Base-by-base conservation (phyloP, 2,329 filamentous ascomycete species). In the Phyllosticta ampelicida region DNA sequence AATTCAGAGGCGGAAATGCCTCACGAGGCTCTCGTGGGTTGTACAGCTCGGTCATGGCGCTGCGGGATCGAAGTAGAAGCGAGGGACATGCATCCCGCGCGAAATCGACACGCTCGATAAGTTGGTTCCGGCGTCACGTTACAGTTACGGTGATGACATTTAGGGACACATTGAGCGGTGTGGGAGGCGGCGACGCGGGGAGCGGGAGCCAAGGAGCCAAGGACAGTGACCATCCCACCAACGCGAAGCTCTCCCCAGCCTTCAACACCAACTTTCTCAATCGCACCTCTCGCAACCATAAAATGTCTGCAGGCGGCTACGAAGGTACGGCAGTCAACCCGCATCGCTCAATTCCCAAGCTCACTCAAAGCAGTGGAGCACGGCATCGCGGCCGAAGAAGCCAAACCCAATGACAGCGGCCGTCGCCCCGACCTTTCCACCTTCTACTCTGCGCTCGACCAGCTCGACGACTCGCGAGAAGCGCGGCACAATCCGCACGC, bases 221-320 rank as follows among this genome's bases (percentile, higher is more conserved):
- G n/a, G 13, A n/a, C n/a, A n/a, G n/a, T n/a, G n/a, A 44, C 36
- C 36, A 6, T n/a, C n/a, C 36, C 36, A 44, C 5, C 23, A 44
- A n/a, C 36, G 13, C 13, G 36, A 3, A n/a, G 29, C 29, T 10
- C 29, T 36, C 3, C 29, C 13, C 11, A 44, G 51, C 48, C 53
- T 51, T 26, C 57, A 52, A 20, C 57, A n/a, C n/a, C 50, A 30
- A 18, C 23, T 18, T 21, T 26, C 16, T n/a, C 29, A 20, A 10
- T 48, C 28, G 20, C 18, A 16, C 13, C 13, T 9, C 55, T 19
- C 26, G 21, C 56, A 19, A 21, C 13, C 92, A 92, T 48, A 96
- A 96, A 71, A 97, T 97, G 92, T 86, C 90, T 8, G 36, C 36
- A n/a, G 36, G 36, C 16, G 73, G 73, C 61, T 77, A 77, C 69